Conservation (phyloP, 2,329 filamentous ascomycete species). For the Calonectria hawksworthii region DNA sequence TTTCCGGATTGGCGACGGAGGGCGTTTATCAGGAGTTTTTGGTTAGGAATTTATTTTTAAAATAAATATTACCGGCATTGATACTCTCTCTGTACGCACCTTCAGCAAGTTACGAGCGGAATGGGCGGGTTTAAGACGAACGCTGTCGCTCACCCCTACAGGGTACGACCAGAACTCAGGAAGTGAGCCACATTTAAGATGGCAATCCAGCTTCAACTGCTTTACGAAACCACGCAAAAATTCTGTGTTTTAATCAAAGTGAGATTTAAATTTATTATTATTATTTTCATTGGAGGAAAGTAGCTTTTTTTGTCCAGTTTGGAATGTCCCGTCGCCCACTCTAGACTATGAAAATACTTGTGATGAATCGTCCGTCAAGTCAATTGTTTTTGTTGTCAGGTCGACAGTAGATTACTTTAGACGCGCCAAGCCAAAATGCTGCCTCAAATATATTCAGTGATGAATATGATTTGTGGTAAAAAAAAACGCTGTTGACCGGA, state of each 20-base stretch:
- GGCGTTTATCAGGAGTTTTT: background rate
- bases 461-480: background rate
- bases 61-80: background rate
- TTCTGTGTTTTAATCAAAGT: no score
- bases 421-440: background rate
- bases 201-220: background rate
- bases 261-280: no score
- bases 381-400: background rate
- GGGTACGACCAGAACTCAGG: background rate
- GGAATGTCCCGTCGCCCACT: no score
- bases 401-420: accelerated
- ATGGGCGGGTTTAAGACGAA: background rate
- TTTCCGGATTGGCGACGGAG: background rate
- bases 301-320: no score
- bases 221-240: background rate
- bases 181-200: background rate
- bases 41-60: background rate
- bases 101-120: background rate
- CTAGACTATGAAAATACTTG: no score
- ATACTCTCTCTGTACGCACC: background rate
- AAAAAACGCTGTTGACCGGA: no score
- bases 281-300: no score
- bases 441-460: background rate
- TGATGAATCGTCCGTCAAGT: no score
- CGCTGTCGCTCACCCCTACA: background rate